Percentiles rank a stretch among this genome's conserved stretches.
Conservation (phyloP, 1,284 basidiomycete genomes). For the Erythrobasidium hasegawianum region DNA sequence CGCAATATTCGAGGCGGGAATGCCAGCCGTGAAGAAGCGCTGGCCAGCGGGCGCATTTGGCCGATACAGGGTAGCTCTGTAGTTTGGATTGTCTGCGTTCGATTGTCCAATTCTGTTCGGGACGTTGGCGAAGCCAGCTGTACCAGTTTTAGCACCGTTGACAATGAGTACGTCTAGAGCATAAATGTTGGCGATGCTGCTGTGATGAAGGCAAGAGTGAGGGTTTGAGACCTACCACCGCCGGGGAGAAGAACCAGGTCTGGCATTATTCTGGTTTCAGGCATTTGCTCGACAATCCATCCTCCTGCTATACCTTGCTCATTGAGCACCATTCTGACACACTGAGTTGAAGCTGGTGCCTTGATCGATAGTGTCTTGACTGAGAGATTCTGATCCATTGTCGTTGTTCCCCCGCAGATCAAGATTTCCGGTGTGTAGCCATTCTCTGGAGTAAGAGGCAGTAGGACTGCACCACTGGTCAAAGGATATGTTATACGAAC, state of each 20-base stretch:
- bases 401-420: constrained; percentile 70
- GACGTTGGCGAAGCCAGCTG: constrained; percentile 80
- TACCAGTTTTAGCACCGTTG: constrained; percentile 69
- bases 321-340: constrained; percentile 64
- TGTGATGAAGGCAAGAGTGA: too few relatives aligned
- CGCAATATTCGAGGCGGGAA: constrained; percentile 67
- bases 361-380: constrained; percentile 63
- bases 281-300: constrained; percentile 70
- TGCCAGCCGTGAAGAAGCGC: constrained; percentile 59
- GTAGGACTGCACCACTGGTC: constrained; percentile 65
- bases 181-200: background rate
- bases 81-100: constrained; percentile 72
- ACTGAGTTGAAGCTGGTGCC: constrained; percentile 66
- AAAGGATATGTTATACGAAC: constrained; percentile 77
- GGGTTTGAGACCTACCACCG: constrained; percentile 54
- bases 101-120: constrained; percentile 63
- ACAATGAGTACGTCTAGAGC: constrained; percentile 60
- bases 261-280: constrained; percentile 67
- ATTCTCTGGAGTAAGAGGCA: constrained; percentile 64
- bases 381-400: constrained; percentile 61
- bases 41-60: constrained; percentile 59
- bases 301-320: constrained; percentile 62
- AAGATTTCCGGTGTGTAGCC: constrained; percentile 65
- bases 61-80: constrained; percentile 69
- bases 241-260: constrained; percentile 71